Evolutionary conservation across 2,329 filamentous ascomycete genomes (phyloP), one percentile per base, ranked within the genome.

Genomic region (Cadophora malorum): DNA sequence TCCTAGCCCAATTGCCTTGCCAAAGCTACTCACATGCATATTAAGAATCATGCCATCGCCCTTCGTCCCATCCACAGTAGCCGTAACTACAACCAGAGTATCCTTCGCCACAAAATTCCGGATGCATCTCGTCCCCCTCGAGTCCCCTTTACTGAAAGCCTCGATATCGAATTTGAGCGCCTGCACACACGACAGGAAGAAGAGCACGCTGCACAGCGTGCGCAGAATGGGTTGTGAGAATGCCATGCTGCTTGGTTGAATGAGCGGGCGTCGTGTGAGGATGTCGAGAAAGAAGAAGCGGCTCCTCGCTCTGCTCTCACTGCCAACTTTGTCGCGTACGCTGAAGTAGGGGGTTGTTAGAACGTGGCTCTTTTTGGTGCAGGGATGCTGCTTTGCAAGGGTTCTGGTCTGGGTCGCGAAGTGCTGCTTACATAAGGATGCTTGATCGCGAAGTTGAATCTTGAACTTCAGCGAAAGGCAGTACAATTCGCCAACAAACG

Each of bases 141-240:
- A 83, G 75, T 90, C 88, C 79, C 86, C 85, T 70, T 87, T 84
- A 63, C 83, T 81, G 72, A 89, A 86, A 55, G 94, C 93, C 76
- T 88, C 82, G 70, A 99, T 88, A 77, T 99, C 96, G 86, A 99
- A 97, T 84, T 97, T 97, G 76, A 99, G 89, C 68, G 94, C 94
- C 73, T 85, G 80, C 23, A 83, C 82, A 72, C 82, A 82, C 68
- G 83, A 81, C 71, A 85, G 80, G 67, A 90, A 79, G 66, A 90
- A 79, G 72, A 89, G 79, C 63, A 89, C 76, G 79, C 85, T 83
- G 82, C 84, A 88, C 79, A 89, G 75, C 76, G 83, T 83, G 79
- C 84, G 86, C 82, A 89, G 82, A 76, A 88, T 77, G 70, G 83
- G 83, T 78, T 79, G 79, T 74, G 81, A 79, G 73, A 80, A 77